These are phyloP conservation scores for Iberis amara DNA, from an alignment of 441 rosid genomes.

Conservation along the genomic window DNA sequence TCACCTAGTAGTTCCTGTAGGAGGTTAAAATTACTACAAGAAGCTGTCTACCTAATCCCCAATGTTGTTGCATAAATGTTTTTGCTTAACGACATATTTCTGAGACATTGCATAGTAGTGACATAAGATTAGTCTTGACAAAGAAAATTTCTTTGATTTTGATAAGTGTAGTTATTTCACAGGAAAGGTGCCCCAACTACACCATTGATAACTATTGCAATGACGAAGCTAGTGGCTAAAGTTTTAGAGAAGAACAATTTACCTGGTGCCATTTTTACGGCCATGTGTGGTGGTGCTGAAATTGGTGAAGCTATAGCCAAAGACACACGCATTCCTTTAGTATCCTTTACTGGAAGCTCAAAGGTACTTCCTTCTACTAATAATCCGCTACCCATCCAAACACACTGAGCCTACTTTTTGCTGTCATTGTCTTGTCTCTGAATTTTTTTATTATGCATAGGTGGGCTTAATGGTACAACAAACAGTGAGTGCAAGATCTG, in stretches of 20 bases:
- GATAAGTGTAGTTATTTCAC: slow-evolving; percentile 3
- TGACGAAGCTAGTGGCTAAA: slow-evolving; percentile 74
- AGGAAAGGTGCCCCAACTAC: slow-evolving; percentile 99
- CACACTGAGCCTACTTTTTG: neutral
- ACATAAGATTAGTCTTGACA: too few relatives aligned
- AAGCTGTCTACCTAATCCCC: too few relatives aligned
- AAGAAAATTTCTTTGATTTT: too few relatives aligned
- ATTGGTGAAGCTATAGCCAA: slow-evolving; percentile 88
- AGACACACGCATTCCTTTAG: slow-evolving; percentile 69
- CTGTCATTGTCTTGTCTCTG: neutral
- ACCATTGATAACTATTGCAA: slow-evolving; percentile 83
- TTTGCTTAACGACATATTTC: too few relatives aligned
- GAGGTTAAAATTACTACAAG: too few relatives aligned
- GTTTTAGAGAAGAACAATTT: slow-evolving; percentile 84
- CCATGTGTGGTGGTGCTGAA: slow-evolving; percentile 91
- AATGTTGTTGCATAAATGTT: too few relatives aligned
- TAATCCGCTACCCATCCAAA: too few relatives aligned
- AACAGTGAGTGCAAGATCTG: slow-evolving; percentile 73
- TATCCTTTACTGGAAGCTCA: slow-evolving; percentile 93
- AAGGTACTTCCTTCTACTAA: slow-evolving; percentile 44
- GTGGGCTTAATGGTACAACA: slow-evolving; percentile 80
- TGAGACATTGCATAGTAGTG: too few relatives aligned
- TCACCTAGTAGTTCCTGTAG: neutral
- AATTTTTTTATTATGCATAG: slow-evolving; percentile 33
- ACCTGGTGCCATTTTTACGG: slow-evolving; percentile 87